phyloP scores from a whole-genome alignment of 2,329 filamentous ascomycete species.

The Phyllosticta ampelicida region DNA sequence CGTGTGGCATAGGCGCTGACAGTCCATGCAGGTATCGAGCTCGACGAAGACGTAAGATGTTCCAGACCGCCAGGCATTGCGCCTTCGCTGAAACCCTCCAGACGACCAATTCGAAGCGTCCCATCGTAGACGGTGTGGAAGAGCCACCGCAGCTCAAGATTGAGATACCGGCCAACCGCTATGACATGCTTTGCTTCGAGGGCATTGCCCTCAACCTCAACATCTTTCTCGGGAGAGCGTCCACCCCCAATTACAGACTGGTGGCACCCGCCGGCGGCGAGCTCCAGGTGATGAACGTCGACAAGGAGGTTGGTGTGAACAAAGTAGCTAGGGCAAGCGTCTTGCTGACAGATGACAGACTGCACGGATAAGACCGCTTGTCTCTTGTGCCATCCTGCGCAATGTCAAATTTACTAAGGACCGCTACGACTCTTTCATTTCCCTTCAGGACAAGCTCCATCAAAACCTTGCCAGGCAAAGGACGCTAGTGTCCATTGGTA shows the following conservation, averaged over 20 bases:
- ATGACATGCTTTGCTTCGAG: conserved; percentile 94
- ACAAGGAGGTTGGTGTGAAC: conserved; percentile 45
- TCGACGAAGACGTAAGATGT: conserved; percentile 69
- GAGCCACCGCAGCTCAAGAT: conserved; percentile 93
- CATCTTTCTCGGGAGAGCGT: conserved; percentile 71
- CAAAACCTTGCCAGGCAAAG: conserved; percentile 88
- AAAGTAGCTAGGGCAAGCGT: not conserved
- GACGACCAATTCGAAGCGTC: conserved; percentile 64
- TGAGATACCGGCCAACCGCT: conserved; percentile 88
- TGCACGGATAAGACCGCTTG: conserved; percentile 69
- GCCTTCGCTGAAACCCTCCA: conserved; percentile 14
- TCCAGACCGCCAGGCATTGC: conserved; percentile 5
- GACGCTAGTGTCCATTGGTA: conserved; percentile 93
- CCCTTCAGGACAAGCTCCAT: conserved; percentile 92
- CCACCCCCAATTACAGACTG: conserved; percentile 70
- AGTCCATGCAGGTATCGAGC: conserved; percentile 55
- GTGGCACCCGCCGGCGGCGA: conserved; percentile 61
- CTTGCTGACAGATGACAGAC: conserved; percentile 41
- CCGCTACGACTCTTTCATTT: conserved; percentile 7
- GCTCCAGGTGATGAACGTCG: conserved; percentile 70
- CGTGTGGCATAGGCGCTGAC: conserved; percentile 1
- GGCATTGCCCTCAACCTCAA: conserved; percentile 93
- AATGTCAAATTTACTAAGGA: conserved; percentile 11
- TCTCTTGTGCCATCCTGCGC: conserved; percentile 71
- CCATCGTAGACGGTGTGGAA: conserved; percentile 65